Evolutionary conservation across 129 eudicot species (phyloP), one percentile per base, ranked within the genome.

Genomic region (Saposhnikovia divaricata): DNA sequence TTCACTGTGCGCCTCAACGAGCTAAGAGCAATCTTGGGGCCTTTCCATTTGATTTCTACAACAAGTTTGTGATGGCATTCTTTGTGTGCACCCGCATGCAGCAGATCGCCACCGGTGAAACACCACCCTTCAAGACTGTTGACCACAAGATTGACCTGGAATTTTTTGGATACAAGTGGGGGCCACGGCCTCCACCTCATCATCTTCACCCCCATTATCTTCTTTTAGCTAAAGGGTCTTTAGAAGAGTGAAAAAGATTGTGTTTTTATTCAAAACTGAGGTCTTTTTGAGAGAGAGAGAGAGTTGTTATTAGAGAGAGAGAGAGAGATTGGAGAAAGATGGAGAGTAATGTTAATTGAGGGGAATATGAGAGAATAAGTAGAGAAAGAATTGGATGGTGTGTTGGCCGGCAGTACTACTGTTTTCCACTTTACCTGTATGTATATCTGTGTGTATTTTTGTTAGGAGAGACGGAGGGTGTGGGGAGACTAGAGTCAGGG

Each of bases 171-270:
- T 78, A 86, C 57, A 13, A 87, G 87, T 47, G 96, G 96, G 50
- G 97, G 96, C 97, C 98, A 93, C 63, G 98, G 98, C 79, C 97
- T 69, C 98, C 98, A 93, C 86, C 86, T 91, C 83, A 93, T 93
- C 91, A 93, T 93, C 87, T 90, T 93, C 85, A 87, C 96, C 83
- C 88, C 98, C 98, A 93, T 93, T 85, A 19, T 8, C 19, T 15
- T 59, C 34, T n/a, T 61, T 23, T 61, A n/a, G 66, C 13, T 23
- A 16, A 55, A 59, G 66, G 66, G 66, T 59, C 1, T 61, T n/a
- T 28, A n/a, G 25, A 61, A 61, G 69, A 25, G 34, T 61, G 69
- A 9, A 61, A 61, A 61, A 61, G 34, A 9, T 59, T 9, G 14
- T 59, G 14, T 59, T 8, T 23, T 59, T 59, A n/a, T 59, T 59